Conservation (phyloP, 768 basidiomycete genomes). For the Phaeotremella skinneri region DNA sequence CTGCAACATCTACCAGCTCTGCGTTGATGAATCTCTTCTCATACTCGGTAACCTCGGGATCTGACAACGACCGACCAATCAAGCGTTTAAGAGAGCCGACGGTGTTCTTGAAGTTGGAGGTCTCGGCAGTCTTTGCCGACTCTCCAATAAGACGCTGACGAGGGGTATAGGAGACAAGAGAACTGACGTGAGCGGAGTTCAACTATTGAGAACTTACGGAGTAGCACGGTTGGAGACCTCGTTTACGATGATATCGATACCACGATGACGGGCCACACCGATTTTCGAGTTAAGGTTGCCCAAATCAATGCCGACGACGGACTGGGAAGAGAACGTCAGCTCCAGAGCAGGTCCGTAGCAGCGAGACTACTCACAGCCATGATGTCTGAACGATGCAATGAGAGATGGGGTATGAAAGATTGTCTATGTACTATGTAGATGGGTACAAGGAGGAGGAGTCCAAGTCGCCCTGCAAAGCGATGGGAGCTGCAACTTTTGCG, state of each 20-base stretch:
- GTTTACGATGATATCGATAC: conserved; percentile 98
- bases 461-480: neutral
- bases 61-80: conserved; percentile 73
- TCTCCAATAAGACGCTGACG: conserved; percentile 92
- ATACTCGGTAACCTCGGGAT: conserved; percentile 70
- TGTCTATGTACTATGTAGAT: neutral
- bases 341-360: neutral
- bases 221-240: conserved; percentile 96
- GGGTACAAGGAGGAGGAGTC: neutral
- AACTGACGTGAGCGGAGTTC: conserved; percentile 57
- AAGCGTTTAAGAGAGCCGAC: conserved; percentile 88
- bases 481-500: neutral
- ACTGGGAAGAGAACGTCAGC: conserved; percentile 22
- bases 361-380: conserved; percentile 22
- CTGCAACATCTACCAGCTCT: conserved; percentile 75
- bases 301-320: conserved; percentile 90
- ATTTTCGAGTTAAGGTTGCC: conserved; percentile 90
- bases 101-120: conserved; percentile 96
- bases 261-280: conserved; percentile 89
- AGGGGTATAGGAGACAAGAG: conserved; percentile 88
- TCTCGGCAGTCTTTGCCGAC: conserved; percentile 94
- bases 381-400: conserved; percentile 7
- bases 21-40: conserved; percentile 93
- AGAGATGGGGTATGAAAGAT: neutral
- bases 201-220: conserved; percentile 64